Conservation (phyloP, 2,329 filamentous ascomycete species). For the Aspergillus puulaauensis region DNA sequence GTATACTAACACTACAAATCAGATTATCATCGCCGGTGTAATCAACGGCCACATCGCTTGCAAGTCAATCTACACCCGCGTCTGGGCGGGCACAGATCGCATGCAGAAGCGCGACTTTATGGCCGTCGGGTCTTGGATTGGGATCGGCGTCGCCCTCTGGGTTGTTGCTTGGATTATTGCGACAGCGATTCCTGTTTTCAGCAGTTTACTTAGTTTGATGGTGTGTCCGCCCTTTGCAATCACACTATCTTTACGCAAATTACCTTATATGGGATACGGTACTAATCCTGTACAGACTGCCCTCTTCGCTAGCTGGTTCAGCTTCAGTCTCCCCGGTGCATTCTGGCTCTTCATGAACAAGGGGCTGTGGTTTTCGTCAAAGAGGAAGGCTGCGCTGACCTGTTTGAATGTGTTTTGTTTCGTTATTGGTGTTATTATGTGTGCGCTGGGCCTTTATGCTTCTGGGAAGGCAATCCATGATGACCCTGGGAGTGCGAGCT, state of each 20-base stretch:
- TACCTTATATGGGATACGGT: neutral
- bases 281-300: constrained; percentile 36
- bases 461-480: constrained; percentile 36
- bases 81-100: constrained; percentile 61
- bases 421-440: constrained; percentile 24
- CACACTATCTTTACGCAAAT: no score
- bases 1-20: neutral
- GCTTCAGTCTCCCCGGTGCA: constrained; percentile 41
- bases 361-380: constrained; percentile 30
- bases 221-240: constrained; percentile 17
- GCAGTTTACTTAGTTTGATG: constrained; percentile 64
- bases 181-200: constrained; percentile 68
- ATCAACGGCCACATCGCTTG: constrained; percentile 67
- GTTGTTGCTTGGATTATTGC: constrained; percentile 66
- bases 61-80: constrained; percentile 65
- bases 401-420: constrained; percentile 26
- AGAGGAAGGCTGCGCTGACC: constrained; percentile 29
- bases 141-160: constrained; percentile 58
- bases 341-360: constrained; percentile 40
- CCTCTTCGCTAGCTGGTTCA: constrained; percentile 68
- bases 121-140: constrained; percentile 59
- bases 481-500: constrained; percentile 29
- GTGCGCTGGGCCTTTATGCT: constrained; percentile 34
- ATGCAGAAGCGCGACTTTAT: constrained; percentile 51
- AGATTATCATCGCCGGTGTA: constrained; percentile 68